Evolutionary conservation across 805 yeast species (phyloP).

Genomic region (Cyberlindnera meyerae): DNA sequence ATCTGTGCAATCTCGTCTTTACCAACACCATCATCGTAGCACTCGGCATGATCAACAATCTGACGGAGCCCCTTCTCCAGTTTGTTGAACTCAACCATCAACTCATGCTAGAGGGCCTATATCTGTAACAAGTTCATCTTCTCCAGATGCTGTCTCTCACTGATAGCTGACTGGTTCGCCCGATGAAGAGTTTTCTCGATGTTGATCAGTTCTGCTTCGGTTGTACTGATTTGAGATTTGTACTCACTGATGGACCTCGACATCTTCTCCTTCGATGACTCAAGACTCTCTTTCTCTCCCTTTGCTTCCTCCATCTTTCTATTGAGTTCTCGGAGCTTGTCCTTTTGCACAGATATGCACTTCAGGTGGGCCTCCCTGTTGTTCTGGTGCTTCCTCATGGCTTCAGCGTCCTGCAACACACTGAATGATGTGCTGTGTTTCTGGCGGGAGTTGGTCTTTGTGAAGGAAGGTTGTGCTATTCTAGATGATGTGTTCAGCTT

Average conservation of each 20-base stretch:
- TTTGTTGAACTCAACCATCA: conserved; percentile 29
- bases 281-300: conserved; percentile 6
- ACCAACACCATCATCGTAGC: conserved; percentile 38
- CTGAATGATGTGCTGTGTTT: neutral
- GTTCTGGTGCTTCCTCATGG: conserved; percentile 12
- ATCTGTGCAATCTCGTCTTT: too few relatives aligned
- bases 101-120: conserved; percentile 27
- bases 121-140: conserved; percentile 18
- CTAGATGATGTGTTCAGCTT: neutral
- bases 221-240: conserved; percentile 14
- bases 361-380: conserved; percentile 10
- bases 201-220: conserved; percentile 13
- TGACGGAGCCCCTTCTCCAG: conserved; percentile 32
- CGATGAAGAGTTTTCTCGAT: conserved; percentile 12
- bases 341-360: conserved; percentile 9
- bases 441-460: too few relatives aligned
- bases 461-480: conserved; percentile 1
- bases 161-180: conserved; percentile 1
- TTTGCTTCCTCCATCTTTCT: conserved; percentile 8
- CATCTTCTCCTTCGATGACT: conserved; percentile 1
- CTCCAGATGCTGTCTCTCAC: conserved; percentile 11
- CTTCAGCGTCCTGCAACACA: conserved; percentile 11
- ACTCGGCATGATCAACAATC: conserved; percentile 43
- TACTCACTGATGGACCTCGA: conserved; percentile 4
- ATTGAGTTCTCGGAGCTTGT: conserved; percentile 9